Percentiles rank a stretch among this genome's conserved stretches.
Evolutionary conservation across 140 eudicot species (phyloP).

Genomic region (Flaveria floridana): DNA sequence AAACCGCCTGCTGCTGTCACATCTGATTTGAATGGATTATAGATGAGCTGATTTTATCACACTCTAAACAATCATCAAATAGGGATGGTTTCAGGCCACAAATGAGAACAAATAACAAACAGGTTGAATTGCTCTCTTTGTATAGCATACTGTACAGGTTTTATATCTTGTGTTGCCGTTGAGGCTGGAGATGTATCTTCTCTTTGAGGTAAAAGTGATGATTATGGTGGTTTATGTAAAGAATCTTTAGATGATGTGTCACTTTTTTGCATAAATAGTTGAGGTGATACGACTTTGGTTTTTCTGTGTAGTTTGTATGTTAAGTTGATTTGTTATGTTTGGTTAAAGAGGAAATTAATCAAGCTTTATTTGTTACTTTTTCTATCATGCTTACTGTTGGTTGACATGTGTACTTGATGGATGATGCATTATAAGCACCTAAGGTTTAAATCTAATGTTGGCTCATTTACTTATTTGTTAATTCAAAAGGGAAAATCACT

Average conservation of each 20-base stretch:
- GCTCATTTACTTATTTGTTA: too few relatives aligned
- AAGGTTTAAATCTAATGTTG: too few relatives aligned
- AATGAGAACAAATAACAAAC: slow-evolving; percentile 21
- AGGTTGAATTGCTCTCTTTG: slow-evolving; percentile 27
- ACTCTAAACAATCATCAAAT: not conserved
- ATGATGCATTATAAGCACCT: not conserved
- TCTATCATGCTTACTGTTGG: not conserved
- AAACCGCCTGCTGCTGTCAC: slow-evolving; percentile 42
- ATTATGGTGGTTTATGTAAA: slow-evolving; percentile 35
- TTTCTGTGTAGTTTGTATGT: not conserved
- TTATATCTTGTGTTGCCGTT: not conserved
- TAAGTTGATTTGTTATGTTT: not conserved
- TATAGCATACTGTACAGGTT: slow-evolving; percentile 62
- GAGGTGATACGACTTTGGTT: slow-evolving; percentile 32
- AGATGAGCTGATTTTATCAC: slow-evolving; percentile 12
- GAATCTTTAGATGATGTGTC: slow-evolving; percentile 26
- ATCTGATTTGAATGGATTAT: slow-evolving; percentile 45
- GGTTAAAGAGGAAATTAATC: not conserved
- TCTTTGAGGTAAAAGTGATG: slow-evolving; percentile 23
- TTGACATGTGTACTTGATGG: not conserved
- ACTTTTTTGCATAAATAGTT: slow-evolving; percentile 32
- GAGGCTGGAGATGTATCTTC: slow-evolving; percentile 27
- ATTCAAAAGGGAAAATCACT: too few relatives aligned
- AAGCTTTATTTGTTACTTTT: slow-evolving; percentile 4
- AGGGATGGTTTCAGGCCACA: slow-evolving; percentile 17